These are phyloP conservation scores for Malbranchea zuffiana DNA, from an alignment of 2,329 filamentous ascomycete species.

Conservation along the genomic window DNA sequence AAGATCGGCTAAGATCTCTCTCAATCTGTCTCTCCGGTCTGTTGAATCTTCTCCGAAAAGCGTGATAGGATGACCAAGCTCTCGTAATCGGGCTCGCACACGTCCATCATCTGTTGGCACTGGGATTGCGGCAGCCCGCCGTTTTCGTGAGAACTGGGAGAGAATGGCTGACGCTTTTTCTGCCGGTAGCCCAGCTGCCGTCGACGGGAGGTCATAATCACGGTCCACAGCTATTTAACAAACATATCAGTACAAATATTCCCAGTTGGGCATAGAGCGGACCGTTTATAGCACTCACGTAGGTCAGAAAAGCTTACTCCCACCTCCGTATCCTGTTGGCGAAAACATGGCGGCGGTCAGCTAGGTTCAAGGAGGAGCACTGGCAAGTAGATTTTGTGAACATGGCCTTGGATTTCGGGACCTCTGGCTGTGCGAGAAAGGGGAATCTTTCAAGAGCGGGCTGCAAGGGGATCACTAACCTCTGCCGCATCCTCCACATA, in stretches of 20 bases:
- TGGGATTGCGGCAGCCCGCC: conserved; percentile 73
- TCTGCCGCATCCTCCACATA: conserved; percentile 80
- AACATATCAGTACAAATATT: conserved; percentile 8
- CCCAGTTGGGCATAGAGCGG: background rate
- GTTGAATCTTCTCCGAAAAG: conserved; percentile 83
- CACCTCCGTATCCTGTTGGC: conserved; percentile 42
- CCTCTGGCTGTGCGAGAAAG: too few relatives aligned
- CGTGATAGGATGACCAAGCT: conserved; percentile 86
- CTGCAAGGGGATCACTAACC: conserved; percentile 48
- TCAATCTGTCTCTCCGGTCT: conserved; percentile 75
- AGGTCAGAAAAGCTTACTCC: conserved; percentile 53
- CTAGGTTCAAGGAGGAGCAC: too few relatives aligned
- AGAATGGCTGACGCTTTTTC: conserved; percentile 78
- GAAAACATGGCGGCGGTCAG: too few relatives aligned
- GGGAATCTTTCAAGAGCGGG: too few relatives aligned
- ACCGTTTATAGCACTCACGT: conserved; percentile 39
- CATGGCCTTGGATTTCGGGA: too few relatives aligned
- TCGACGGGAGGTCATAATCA: conserved; percentile 68
- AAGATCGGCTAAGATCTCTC: conserved; percentile 66
- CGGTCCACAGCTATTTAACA: conserved; percentile 52
- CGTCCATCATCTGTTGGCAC: conserved; percentile 89
- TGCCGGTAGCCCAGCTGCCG: conserved; percentile 54
- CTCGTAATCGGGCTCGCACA: conserved; percentile 68
- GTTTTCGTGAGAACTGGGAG: conserved; percentile 82
- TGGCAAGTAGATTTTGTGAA: too few relatives aligned